These are phyloP conservation scores for Centrapalus pauciflorus DNA, from an alignment of 129 eudicot species.

Conservation along the genomic window DNA sequence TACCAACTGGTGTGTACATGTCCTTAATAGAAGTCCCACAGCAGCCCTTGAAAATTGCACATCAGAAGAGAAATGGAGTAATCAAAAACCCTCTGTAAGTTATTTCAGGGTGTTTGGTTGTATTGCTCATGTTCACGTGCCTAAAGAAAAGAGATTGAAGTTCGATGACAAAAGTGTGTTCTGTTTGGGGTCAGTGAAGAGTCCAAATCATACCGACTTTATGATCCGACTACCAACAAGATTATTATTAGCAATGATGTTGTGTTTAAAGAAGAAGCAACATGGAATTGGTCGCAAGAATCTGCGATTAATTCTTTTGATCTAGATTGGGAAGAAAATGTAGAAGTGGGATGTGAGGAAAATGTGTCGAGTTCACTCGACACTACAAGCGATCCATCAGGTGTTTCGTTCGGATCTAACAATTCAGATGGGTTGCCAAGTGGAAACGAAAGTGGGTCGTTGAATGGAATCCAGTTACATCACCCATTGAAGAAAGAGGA, in stretches of 20 bases:
- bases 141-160: slow-evolving; percentile 5
- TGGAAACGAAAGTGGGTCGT: neutral
- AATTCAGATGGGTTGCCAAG: neutral
- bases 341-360: neutral
- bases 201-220: too few relatives aligned
- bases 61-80: slow-evolving; percentile 7
- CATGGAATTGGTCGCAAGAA: neutral
- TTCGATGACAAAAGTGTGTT: too few relatives aligned
- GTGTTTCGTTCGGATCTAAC: too few relatives aligned
- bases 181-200: slow-evolving; percentile 10
- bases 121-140: slow-evolving; percentile 10
- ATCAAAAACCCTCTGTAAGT: neutral
- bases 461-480: neutral
- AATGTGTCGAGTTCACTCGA: neutral
- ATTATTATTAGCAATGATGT: too few relatives aligned
- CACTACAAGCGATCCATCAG: too few relatives aligned
- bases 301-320: neutral
- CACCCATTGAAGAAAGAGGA: neutral
- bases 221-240: too few relatives aligned
- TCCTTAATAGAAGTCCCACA: slow-evolving; percentile 1
- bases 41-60: neutral
- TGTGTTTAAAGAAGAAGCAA: too few relatives aligned
- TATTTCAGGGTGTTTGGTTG: slow-evolving; percentile 7
- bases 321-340: neutral
- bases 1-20: neutral